Evolutionary conservation across 805 yeast genomes (phyloP), one percentile per base, ranked within the genome.

Genomic region (Hanseniaspora lindneri): DNA sequence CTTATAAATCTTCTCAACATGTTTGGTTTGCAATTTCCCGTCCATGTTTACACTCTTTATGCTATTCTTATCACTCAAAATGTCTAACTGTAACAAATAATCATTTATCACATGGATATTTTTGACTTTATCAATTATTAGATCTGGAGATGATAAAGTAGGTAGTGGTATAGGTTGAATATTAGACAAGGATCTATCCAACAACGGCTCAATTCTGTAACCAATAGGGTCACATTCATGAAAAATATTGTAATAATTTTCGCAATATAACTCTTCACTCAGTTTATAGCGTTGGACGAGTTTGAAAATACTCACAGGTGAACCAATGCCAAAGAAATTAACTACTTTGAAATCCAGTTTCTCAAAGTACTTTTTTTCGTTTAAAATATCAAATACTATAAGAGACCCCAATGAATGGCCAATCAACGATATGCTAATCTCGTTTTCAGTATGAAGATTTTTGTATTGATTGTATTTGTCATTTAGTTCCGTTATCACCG

Each of bases 341-440:
- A 79, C 80, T 5, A 85, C 88, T 0, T 76, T 72, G 59, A 89
- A 89, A 28, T 75, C 73, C 20, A 89, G 68, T 1, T 62, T 56
- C 50, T 65, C 65, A 1, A 68, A 70, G 54, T 25, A 25, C 19
- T 50, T 29, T 11, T 49, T 46, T 2, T 60, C 54, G 9, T 79
- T 65, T 25, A 88, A 62, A 27, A 89, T 68, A 62, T 89, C 96
- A 53, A 86, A 79, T 1, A 79, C 69, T 30, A 89, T 83, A 0
- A 89, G 83, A 3, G 95, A 81, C 0, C 98, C 98, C 30, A 89
- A 66, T 0, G 97, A 89, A 62, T 89, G 98, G 1, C 96, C 97
- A 51, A 87, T 66, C 1, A 89, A 62, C 55, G 89, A 87, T 0
- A 89, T 79, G 54, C 79, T 75, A 0, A 95, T 95, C n/a, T 77